Evolutionary conservation across 1,284 basidiomycete genomes (phyloP).

Genomic region (Apiotrichum akiyoshidainum): DNA sequence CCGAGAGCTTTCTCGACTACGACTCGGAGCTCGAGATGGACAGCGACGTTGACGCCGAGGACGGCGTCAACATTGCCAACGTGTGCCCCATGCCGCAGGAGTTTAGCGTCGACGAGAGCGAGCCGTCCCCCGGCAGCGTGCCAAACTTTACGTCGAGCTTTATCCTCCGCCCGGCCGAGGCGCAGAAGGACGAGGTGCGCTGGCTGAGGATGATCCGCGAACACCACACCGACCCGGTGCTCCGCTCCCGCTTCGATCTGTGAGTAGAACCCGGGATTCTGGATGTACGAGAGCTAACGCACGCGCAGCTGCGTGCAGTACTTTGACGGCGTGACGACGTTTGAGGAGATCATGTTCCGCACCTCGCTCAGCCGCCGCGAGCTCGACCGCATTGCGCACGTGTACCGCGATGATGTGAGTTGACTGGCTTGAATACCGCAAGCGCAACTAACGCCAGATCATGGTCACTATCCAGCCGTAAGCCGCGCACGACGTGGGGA

Average conservation of each 20-base stretch:
- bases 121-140: conserved; percentile 24
- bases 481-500: background rate
- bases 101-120: conserved; percentile 31
- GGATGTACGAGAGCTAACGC: background rate
- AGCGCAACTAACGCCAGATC: conserved; percentile 25
- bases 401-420: conserved; percentile 44
- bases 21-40: conserved; percentile 43
- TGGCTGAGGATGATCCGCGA: conserved; percentile 46
- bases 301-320: conserved; percentile 44
- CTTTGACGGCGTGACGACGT: conserved; percentile 46
- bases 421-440: background rate
- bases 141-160: conserved; percentile 37
- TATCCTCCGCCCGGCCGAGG: conserved; percentile 41
- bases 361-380: conserved; percentile 43
- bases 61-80: background rate
- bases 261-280: conserved; percentile 19
- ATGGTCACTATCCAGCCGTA: conserved; percentile 44
- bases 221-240: conserved; percentile 31
- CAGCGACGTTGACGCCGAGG: conserved; percentile 34
- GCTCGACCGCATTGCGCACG: conserved; percentile 36
- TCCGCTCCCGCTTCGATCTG: conserved; percentile 45
- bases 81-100: background rate
- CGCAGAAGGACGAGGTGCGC: conserved; percentile 46
- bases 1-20: conserved; percentile 23
- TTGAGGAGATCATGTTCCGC: conserved; percentile 49